phyloP scores from a whole-genome alignment of 306 rosid genomes.

The Luffa acutangula region DNA sequence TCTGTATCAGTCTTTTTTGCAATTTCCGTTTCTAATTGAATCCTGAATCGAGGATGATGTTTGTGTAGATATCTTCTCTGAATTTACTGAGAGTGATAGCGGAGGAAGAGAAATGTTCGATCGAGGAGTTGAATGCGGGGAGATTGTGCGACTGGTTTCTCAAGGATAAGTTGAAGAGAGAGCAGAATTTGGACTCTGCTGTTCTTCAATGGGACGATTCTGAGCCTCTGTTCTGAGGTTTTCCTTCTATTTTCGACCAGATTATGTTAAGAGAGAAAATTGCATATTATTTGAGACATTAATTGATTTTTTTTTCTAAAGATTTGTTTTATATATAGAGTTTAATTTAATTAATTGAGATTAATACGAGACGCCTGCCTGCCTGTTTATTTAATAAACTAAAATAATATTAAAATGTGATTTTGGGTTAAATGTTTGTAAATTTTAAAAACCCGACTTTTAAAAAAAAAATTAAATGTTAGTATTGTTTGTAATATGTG shows the following conservation, averaged over 20 bases:
- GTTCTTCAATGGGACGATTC: slow-evolving; percentile 97
- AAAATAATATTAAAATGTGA: no score
- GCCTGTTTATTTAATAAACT: neutral
- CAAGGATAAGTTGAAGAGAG: slow-evolving; percentile 54
- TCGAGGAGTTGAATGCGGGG: slow-evolving; percentile 83
- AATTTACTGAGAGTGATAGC: slow-evolving; percentile 73
- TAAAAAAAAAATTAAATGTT: no score
- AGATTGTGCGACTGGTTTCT: slow-evolving; percentile 60
- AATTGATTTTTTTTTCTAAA: neutral
- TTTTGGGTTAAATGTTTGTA: no score
- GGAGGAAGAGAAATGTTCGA: slow-evolving; percentile 79
- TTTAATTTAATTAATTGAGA: neutral
- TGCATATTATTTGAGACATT: neutral
- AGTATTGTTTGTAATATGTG: no score
- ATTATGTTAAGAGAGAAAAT: neutral
- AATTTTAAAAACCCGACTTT: no score
- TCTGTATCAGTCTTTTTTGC: neutral
- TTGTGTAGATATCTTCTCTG: slow-evolving; percentile 59
- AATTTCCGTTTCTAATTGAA: no score
- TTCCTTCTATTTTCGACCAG: neutral
- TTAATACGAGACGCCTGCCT: neutral
- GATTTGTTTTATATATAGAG: no score
- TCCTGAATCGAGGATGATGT: neutral
- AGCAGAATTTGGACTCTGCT: slow-evolving; percentile 66
- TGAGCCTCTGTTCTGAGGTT: slow-evolving; percentile 28